phyloP scores from a whole-genome alignment of 2,329 filamentous ascomycete genomes.

The Xylaria polymorpha region DNA sequence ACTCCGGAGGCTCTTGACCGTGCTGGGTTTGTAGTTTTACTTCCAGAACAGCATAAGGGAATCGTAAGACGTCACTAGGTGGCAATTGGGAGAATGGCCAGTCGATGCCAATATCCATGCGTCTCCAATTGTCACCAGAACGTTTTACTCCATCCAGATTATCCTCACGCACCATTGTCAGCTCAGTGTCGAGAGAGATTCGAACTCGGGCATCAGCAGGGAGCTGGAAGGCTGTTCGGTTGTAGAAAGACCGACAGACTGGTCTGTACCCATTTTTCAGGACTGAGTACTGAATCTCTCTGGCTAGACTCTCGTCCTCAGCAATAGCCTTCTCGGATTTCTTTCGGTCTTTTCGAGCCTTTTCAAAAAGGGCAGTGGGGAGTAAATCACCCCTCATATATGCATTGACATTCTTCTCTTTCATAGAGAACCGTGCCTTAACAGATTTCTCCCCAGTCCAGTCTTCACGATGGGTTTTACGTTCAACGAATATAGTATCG shows the following conservation, averaged over 20 bases:
- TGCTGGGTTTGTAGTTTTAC: slow-evolving; percentile 97
- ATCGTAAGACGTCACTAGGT: slow-evolving; percentile 84
- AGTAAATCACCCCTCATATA: slow-evolving; percentile 87
- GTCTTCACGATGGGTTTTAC: slow-evolving; percentile 97
- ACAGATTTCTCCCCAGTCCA: slow-evolving; percentile 99
- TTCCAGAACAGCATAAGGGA: slow-evolving; percentile 95
- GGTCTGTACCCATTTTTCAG: slow-evolving; percentile 88
- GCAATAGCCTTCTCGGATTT: slow-evolving; percentile 92
- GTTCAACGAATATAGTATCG: slow-evolving; percentile 95
- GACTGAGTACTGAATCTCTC: slow-evolving; percentile 93
- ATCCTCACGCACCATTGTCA: slow-evolving; percentile 95
- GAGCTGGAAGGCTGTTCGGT: slow-evolving; percentile 96
- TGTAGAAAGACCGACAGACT: slow-evolving; percentile 96
- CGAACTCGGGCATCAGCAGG: slow-evolving; percentile 95
- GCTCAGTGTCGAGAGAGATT: slow-evolving; percentile 95
- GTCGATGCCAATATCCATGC: slow-evolving; percentile 97
- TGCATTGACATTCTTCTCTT: slow-evolving; percentile 97
- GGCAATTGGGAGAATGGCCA: slow-evolving; percentile 92
- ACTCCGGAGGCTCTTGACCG: slow-evolving; percentile 93
- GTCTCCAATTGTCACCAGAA: slow-evolving; percentile 90
- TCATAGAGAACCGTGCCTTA: slow-evolving; percentile 93
- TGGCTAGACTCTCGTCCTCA: slow-evolving; percentile 87
- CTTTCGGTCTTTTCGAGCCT: slow-evolving; percentile 94
- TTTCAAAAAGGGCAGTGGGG: slow-evolving; percentile 91
- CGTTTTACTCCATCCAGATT: slow-evolving; percentile 85